Percentiles rank a stretch among this genome's conserved stretches.
Conservation (phyloP, 2,329 filamentous ascomycete species). For the Nothopassalora personata region DNA sequence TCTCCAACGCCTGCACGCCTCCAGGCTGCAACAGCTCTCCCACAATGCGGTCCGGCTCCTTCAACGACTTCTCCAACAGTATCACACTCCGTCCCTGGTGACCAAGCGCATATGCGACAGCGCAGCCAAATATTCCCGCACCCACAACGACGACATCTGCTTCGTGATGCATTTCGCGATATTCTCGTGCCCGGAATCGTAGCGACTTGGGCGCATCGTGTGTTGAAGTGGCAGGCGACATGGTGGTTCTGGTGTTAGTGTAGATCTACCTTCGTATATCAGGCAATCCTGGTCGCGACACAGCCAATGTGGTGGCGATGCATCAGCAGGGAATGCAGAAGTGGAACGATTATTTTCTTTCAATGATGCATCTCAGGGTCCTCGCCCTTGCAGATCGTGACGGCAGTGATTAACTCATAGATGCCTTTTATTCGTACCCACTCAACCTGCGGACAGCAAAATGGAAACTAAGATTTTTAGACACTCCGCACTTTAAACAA, state of each 20-base stretch:
- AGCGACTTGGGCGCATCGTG: conserved; percentile 11
- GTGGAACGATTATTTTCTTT: neutral
- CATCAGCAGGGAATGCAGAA: neutral
- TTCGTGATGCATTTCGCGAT: conserved; percentile 53
- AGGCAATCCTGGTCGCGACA: neutral
- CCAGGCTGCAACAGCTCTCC: conserved; percentile 93
- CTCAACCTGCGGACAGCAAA: too few species aligned
- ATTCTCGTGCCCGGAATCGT: conserved; percentile 30
- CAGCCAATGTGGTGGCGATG: neutral
- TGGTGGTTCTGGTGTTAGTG: neutral
- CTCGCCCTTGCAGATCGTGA: too few species aligned
- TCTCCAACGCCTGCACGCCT: conserved; percentile 72
- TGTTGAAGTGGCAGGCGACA: neutral
- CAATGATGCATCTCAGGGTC: neutral
- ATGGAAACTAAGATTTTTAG: too few species aligned
- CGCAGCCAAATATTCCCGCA: conserved; percentile 84
- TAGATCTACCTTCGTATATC: neutral
- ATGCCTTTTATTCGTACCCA: too few species aligned
- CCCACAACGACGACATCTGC: conserved; percentile 87
- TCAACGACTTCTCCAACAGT: conserved; percentile 80
- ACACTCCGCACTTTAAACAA: too few species aligned
- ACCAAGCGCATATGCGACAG: conserved; percentile 75
- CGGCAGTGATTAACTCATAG: too few species aligned
- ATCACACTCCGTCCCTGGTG: conserved; percentile 88
- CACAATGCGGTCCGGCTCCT: conserved; percentile 91